These are phyloP conservation scores for Chaetoscypha palmicola DNA, from an alignment of 2,329 filamentous ascomycete species.

Conservation along the genomic window DNA sequence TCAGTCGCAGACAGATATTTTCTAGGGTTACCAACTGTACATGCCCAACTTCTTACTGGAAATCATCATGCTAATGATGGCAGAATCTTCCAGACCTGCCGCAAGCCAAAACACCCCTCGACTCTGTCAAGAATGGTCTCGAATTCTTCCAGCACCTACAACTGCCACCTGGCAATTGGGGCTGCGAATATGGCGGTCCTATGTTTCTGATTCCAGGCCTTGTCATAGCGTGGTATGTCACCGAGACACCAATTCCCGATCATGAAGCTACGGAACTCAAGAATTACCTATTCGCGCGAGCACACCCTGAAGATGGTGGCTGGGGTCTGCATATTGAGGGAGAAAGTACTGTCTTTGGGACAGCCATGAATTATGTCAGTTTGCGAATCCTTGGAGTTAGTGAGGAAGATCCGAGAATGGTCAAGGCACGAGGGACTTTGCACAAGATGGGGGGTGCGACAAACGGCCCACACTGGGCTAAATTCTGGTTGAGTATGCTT, in stretches of 20 bases:
- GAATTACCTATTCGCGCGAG: constrained; percentile 82
- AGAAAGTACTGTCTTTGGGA: constrained; percentile 87
- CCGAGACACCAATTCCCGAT: constrained; percentile 75
- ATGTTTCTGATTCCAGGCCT: constrained; percentile 90
- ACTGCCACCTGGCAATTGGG: constrained; percentile 86
- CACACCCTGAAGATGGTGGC: constrained; percentile 82
- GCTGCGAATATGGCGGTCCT: constrained; percentile 92
- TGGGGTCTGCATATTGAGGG: constrained; percentile 97
- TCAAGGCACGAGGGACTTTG: constrained; percentile 73
- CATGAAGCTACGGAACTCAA: constrained; percentile 81
- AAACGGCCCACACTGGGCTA: constrained; percentile 88
- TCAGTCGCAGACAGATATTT: constrained; percentile 83
- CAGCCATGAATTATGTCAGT: constrained; percentile 75
- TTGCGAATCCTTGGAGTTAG: constrained; percentile 77
- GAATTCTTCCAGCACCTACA: constrained; percentile 87
- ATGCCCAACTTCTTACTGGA: constrained; percentile 8
- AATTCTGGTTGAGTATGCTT: constrained; percentile 85
- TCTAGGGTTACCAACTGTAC: constrained; percentile 70
- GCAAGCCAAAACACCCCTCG: constrained; percentile 62
- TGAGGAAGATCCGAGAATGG: constrained; percentile 76
- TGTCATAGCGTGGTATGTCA: constrained; percentile 81
- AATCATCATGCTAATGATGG: constrained; percentile 12
- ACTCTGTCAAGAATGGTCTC: constrained; percentile 75
- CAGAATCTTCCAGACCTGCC: constrained; percentile 70
- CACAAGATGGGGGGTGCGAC: constrained; percentile 81